A percentile compares a stretch with the other conserved stretches of the same genome.
Conservation (phyloP, 768 basidiomycete species). For the Rickenella mellea region DNA sequence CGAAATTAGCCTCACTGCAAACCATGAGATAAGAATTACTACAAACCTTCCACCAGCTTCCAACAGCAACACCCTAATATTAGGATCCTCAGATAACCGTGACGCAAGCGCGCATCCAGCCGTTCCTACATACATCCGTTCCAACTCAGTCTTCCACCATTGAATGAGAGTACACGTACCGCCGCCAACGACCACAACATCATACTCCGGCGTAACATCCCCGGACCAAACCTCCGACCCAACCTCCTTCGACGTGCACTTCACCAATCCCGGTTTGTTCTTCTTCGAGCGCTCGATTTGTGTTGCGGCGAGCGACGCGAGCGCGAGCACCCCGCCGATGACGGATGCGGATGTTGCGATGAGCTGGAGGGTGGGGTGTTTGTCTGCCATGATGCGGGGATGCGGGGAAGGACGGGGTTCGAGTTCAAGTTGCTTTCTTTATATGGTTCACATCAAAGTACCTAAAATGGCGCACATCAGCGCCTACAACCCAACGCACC, state of each 20-base stretch:
- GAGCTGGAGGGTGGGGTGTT: background rate
- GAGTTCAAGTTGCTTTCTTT: no score
- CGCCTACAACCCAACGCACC: no score
- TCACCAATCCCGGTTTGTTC: background rate
- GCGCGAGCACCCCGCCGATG: background rate
- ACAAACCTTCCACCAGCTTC: constrained; percentile 54
- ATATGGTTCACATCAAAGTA: no score
- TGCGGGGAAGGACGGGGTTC: no score
- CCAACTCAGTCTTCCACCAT: background rate
- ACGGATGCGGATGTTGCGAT: background rate
- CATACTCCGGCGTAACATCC: constrained; percentile 15
- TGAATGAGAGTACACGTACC: constrained; percentile 11
- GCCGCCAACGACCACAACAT: constrained; percentile 28
- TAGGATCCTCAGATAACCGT: constrained; percentile 46
- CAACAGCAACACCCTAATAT: constrained; percentile 42
- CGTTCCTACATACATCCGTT: constrained; percentile 32
- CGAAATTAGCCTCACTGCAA: background rate
- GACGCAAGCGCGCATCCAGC: constrained; percentile 55
- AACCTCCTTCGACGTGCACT: background rate
- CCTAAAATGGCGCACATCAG: no score
- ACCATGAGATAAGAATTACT: background rate
- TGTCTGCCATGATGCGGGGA: no score
- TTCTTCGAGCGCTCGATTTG: background rate
- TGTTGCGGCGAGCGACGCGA: background rate
- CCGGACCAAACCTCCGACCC: background rate